phyloP scores from a whole-genome alignment of 306 rosid genomes.

The Dalbergia cochinchinensis region DNA sequence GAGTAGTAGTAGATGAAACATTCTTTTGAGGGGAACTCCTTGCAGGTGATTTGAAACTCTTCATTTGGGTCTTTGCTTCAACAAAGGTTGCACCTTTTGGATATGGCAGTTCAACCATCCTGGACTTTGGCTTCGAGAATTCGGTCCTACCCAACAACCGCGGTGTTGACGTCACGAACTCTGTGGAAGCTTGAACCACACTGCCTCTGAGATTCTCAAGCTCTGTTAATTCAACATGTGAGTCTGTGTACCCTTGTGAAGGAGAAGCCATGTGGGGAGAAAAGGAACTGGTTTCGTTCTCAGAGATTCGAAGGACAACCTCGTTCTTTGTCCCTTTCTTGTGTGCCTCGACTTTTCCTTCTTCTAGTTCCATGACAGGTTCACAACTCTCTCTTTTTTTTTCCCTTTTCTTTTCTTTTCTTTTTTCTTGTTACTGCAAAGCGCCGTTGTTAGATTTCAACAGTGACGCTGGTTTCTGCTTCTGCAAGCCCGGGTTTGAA shows the following conservation, averaged over 20 bases:
- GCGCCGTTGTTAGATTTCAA: background rate
- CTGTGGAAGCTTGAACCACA: slow-evolving; percentile 30
- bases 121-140: no score
- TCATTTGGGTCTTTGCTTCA: no score
- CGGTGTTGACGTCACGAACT: slow-evolving; percentile 34
- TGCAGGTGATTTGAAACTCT: no score
- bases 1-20: no score
- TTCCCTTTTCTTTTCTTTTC: no score
- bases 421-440: slow-evolving; percentile 8
- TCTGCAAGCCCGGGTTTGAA: no score
- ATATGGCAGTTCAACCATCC: no score
- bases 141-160: slow-evolving; percentile 2
- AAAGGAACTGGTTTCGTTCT: slow-evolving; percentile 38
- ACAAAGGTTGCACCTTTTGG: no score
- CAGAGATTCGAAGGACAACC: slow-evolving; percentile 62
- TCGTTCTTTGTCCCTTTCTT: slow-evolving; percentile 58
- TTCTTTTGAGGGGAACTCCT: no score
- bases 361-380: slow-evolving; percentile 49
- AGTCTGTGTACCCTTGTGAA: slow-evolving; percentile 34
- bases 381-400: background rate
- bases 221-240: slow-evolving; percentile 50
- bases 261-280: slow-evolving; percentile 48
- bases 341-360: slow-evolving; percentile 46
- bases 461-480: no score
- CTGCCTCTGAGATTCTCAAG: slow-evolving; percentile 37